Base-by-base conservation (phyloP, 176 grass and related monocot genomes). In the Oryza glumipatula region DNA sequence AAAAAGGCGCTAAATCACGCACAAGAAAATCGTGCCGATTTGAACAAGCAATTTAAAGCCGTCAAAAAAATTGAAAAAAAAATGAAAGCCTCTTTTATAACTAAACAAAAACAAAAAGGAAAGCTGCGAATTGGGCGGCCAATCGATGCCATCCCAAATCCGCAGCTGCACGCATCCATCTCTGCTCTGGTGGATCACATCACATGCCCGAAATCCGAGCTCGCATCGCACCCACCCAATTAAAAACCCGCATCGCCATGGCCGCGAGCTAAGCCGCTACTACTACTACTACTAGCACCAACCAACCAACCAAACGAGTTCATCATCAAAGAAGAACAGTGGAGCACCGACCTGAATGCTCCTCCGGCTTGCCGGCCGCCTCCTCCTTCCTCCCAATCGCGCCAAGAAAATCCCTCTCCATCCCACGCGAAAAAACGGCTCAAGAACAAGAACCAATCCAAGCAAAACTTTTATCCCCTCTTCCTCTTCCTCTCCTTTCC, bases 351-450 rank as follows among this genome's bases (percentile, higher is more conserved):
- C 91, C 88, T 76, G 79, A 21, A n/a, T 44, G 70, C 67, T 82
- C 83, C 67, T 82, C 83, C 23, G 65, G 7, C 15, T 44, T 61
- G 61, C 23, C 2, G 2, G 26, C 17, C 32, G 36, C 23, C 32
- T 67, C 75, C 63, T 77, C 72, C 66, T 77, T 92, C 61, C 60
- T 21, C 73, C 84, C 83, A 67, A 92, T 83, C 88, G 70, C 83
- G 35, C 91, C 91, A 80, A 96, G 85, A 78, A 96, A 96, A 68
- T 96, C 91, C 89, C 91, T 87, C 91, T 96, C 94, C 91, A 96
- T 96, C 33, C 19, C 21, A 3, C 4, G 5, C 35, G 35, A 3
- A 36, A 36, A 22, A 61, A 44, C 39, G 4, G n/a, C 72, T 30
- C 44, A 74, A 30, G 46, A 51, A 74, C 45, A 32, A 32, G 23